These are phyloP conservation scores for Thalassiosira oceanica DNA, from an alignment of 352 stramenopile species.

Conservation along the genomic window DNA sequence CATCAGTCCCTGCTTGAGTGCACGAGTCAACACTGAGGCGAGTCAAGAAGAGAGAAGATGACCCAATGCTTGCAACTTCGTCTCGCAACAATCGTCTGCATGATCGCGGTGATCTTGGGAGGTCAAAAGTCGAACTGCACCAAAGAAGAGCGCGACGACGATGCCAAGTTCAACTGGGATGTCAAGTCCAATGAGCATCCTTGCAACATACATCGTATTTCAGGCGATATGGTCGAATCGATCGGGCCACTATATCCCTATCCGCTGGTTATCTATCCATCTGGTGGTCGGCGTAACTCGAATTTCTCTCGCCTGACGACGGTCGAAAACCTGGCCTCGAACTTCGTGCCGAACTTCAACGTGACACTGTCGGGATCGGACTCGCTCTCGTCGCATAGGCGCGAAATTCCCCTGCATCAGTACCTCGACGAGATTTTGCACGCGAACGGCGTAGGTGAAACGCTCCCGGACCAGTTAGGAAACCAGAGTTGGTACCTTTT, in stretches of 20 bases:
- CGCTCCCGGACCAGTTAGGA: slow-evolving; percentile 55
- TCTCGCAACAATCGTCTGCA: no score
- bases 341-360: slow-evolving; percentile 59
- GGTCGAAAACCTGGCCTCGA: slow-evolving; percentile 41
- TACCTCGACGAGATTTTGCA: slow-evolving; percentile 62
- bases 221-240: slow-evolving; percentile 28
- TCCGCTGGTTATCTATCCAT: slow-evolving; percentile 58
- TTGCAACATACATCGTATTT: slow-evolving; percentile 59
- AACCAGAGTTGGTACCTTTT: slow-evolving; percentile 86
- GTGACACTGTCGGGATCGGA: slow-evolving; percentile 75
- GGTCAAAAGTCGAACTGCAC: no score
- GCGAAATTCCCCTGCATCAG: slow-evolving; percentile 46
- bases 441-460: slow-evolving; percentile 29
- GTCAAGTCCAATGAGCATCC: no score
- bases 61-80: no score
- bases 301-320: slow-evolving; percentile 52
- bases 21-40: no score
- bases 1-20: no score
- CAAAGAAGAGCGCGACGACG: no score
- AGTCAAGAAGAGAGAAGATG: no score
- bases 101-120: no score
- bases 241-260: slow-evolving; percentile 56
- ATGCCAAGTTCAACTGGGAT: no score
- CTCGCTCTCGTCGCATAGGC: slow-evolving; percentile 68
- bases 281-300: slow-evolving; percentile 9